A percentile compares a stretch with the other conserved stretches of the same genome.
Evolutionary conservation across 371 early-diverging fungal genomes (phyloP).

Genomic region (Mortierella sp.): DNA sequence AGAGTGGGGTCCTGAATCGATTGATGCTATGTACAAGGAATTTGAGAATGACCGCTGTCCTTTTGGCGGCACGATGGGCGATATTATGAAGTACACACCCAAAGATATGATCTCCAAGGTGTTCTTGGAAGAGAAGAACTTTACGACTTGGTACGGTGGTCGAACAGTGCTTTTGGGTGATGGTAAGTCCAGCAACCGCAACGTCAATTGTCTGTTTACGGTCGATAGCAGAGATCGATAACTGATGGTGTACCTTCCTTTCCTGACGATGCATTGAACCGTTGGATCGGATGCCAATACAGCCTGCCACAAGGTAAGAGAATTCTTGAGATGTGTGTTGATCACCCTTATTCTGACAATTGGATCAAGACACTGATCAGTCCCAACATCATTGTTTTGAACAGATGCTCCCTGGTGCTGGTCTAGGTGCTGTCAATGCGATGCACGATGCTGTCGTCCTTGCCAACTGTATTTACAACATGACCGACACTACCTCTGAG

Average conservation of each 20-base stretch:
- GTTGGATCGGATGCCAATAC: no score
- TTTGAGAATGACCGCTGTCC: conserved; percentile 2
- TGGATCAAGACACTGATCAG: no score
- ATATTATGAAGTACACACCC: conserved; percentile 17
- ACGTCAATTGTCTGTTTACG: no score
- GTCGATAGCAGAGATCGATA: neutral
- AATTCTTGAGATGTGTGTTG: no score
- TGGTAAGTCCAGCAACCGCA: conserved; percentile 1
- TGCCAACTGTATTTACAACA: conserved; percentile 16
- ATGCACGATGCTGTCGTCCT: conserved; percentile 24
- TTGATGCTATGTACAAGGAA: conserved; percentile 6
- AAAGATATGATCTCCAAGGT: conserved; percentile 13
- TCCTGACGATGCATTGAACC: no score
- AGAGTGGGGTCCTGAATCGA: conserved; percentile 23
- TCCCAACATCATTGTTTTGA: no score
- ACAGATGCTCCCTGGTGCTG: no score
- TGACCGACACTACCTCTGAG: neutral
- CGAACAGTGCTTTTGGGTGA: conserved; percentile 25
- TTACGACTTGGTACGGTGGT: conserved; percentile 11
- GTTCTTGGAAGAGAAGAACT: conserved; percentile 19
- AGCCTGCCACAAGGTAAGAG: conserved; percentile 12
- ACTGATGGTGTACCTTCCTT: neutral
- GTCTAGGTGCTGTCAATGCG: conserved; percentile 19
- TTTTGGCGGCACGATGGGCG: conserved; percentile 14
- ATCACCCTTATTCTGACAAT: no score